Evolutionary conservation across 2,329 filamentous ascomycete species (phyloP), one percentile per base, ranked within the genome.

Genomic region (Xylaria sp.): DNA sequence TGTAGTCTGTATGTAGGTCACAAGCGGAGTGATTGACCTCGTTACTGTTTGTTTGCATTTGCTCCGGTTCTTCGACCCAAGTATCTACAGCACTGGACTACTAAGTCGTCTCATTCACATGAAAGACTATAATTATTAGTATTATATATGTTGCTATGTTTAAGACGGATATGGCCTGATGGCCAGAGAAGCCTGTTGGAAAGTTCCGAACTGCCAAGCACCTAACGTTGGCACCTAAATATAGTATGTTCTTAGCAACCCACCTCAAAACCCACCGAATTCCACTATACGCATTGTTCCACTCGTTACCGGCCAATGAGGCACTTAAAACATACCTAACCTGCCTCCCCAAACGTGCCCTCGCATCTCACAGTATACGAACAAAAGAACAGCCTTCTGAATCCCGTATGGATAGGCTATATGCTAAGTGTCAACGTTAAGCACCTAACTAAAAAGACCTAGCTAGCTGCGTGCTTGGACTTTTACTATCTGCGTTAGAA

Each of bases 241-340:
- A 51, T 61, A 61, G 58, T 30, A 61, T n/a, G 45, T 36, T n/a
- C 19, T 50, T 19, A 24, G 57, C n/a, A 60, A 21, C 45, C 57
- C 11, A 39, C n/a, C 21, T 32, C 17, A 3, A 3, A 24, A 50
- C n/a, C 47, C 47, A 19, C 47, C 4, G 11, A 50, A 53, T 47
- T 53, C 47, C 42, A 24, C 57, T 36, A 36, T 7, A 11, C 19
- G 32, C 24, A 8, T 27, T 27, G 34, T 51, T 30, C 19, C 45
- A 32, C 24, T 14, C 11, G n/a, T 17, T 34, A 34, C 27, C 27
- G 42, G 36, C 55, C 53, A 50, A 50, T 42, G 39, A 17, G 12
- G 39, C 12, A 17, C 39, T 17, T 42, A 14, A 5, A 42, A 42
- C 39, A 17, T 42, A 42, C 39, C 39, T 11, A 36, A 36, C 24